phyloP scores from a whole-genome alignment of 257 asterid genomes.

The Echites panduratus region DNA sequence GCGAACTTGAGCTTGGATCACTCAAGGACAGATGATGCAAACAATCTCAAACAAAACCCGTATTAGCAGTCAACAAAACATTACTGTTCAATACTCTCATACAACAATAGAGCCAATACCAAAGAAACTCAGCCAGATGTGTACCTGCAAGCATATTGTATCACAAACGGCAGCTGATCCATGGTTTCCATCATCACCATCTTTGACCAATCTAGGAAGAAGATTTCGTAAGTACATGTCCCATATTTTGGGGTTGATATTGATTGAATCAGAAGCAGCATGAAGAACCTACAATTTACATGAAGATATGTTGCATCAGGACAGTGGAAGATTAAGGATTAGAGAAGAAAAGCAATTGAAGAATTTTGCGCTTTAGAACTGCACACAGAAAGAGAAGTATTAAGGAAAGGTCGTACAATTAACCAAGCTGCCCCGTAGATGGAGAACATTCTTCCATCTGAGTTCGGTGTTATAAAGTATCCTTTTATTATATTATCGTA shows the following conservation, averaged over 20 bases:
- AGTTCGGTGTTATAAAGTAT: not conserved
- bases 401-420: not conserved
- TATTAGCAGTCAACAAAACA: not conserved
- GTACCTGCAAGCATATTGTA: slow-evolving; percentile 91
- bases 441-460: not conserved
- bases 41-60: not conserved
- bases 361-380: not conserved
- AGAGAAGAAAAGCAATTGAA: not conserved
- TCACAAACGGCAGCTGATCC: slow-evolving; percentile 87
- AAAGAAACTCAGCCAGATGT: not conserved
- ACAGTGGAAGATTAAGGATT: not conserved
- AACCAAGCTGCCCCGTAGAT: not conserved
- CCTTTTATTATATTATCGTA: not conserved
- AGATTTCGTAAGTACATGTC: slow-evolving; percentile 71
- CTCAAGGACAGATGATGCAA: not conserved
- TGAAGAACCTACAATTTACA: slow-evolving; percentile 63
- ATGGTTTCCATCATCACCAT: slow-evolving; percentile 78
- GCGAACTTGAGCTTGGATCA: not conserved
- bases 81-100: not conserved
- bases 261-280: slow-evolving; percentile 63
- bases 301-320: not conserved
- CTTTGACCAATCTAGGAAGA: slow-evolving; percentile 70
- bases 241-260: slow-evolving; percentile 75
- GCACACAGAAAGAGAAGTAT: not conserved
- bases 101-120: not conserved